phyloP scores from a whole-genome alignment of 2,329 filamentous ascomycete species.

The Penicillium sclerotiorum region DNA sequence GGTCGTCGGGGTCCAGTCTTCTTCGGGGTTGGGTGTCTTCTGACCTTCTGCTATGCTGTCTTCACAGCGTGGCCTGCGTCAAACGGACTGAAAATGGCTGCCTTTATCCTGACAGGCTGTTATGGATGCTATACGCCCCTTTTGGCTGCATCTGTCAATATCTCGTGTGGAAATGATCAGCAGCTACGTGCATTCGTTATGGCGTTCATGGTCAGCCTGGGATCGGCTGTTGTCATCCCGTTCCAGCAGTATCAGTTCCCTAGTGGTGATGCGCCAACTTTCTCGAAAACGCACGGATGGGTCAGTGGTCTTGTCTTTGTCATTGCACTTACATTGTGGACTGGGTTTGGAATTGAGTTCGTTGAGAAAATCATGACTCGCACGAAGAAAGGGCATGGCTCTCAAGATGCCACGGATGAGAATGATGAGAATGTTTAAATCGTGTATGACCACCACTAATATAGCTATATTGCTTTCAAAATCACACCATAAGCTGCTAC shows the following conservation, averaged over 20 bases:
- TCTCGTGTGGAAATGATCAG: constrained; percentile 46
- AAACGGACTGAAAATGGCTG: constrained; percentile 42
- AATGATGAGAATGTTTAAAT: neutral
- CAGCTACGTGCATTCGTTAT: constrained; percentile 48
- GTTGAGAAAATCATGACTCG: constrained; percentile 4
- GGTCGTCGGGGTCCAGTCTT: constrained; percentile 25
- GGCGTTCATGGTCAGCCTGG: constrained; percentile 18
- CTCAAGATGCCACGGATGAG: neutral
- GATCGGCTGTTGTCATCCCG: constrained; percentile 9
- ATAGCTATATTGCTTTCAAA: too few species aligned
- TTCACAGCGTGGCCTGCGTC: constrained; percentile 44
- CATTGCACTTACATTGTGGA: constrained; percentile 4
- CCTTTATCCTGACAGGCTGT: constrained; percentile 44
- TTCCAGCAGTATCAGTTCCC: constrained; percentile 8
- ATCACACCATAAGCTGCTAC: too few species aligned
- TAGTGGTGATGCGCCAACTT: constrained; percentile 2
- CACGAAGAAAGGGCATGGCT: neutral
- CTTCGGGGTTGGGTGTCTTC: constrained; percentile 37
- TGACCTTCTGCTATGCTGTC: constrained; percentile 42
- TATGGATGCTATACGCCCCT: constrained; percentile 49
- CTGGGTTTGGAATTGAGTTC: constrained; percentile 9
- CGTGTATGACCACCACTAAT: too few species aligned
- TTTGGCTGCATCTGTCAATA: constrained; percentile 46
- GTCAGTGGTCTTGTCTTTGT: constrained; percentile 7
- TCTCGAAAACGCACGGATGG: constrained; percentile 6